These are phyloP conservation scores for Colletotrichum karsti DNA, from an alignment of 2,329 filamentous ascomycete genomes.

Conservation along the genomic window DNA sequence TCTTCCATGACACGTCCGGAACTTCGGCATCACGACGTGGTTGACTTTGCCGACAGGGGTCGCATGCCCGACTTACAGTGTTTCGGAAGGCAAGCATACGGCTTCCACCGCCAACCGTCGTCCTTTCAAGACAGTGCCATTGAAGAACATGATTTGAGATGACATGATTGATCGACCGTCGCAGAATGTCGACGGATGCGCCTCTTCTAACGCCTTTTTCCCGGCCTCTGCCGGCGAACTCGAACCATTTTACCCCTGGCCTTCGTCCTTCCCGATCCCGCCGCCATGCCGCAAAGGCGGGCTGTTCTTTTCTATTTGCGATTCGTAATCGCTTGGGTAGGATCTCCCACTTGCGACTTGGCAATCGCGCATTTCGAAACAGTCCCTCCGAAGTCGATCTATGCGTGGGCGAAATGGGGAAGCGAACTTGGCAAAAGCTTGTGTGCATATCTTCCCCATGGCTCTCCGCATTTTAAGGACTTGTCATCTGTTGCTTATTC, in stretches of 20 bases:
- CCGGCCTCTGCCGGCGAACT: not conserved
- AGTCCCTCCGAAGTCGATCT: conserved; percentile 3
- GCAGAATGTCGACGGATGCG: conserved; percentile 6
- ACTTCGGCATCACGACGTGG: conserved; percentile 11
- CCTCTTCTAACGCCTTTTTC: not conserved
- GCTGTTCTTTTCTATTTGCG: not conserved
- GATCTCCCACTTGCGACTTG: conserved; percentile 1
- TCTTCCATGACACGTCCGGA: not conserved
- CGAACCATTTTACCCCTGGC: not conserved
- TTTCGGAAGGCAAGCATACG: conserved; percentile 22
- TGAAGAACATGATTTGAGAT: not conserved
- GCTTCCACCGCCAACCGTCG: not conserved
- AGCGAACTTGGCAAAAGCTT: conserved; percentile 29
- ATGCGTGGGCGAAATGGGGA: conserved; percentile 15
- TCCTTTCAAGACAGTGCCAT: not conserved
- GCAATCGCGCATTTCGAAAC: conserved; percentile 20
- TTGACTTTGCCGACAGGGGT: conserved; percentile 6
- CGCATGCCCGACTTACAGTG: conserved; percentile 20
- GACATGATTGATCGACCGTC: conserved; percentile 26
- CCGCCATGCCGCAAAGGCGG: not conserved
- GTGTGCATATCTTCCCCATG: conserved; percentile 19
- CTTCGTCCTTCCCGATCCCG: not conserved
- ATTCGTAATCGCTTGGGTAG: conserved; percentile 1
- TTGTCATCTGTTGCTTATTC: not conserved
- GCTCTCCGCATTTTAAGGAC: not conserved